phyloP scores from a whole-genome alignment of 306 rosid genomes.

The Alnus rubra region DNA sequence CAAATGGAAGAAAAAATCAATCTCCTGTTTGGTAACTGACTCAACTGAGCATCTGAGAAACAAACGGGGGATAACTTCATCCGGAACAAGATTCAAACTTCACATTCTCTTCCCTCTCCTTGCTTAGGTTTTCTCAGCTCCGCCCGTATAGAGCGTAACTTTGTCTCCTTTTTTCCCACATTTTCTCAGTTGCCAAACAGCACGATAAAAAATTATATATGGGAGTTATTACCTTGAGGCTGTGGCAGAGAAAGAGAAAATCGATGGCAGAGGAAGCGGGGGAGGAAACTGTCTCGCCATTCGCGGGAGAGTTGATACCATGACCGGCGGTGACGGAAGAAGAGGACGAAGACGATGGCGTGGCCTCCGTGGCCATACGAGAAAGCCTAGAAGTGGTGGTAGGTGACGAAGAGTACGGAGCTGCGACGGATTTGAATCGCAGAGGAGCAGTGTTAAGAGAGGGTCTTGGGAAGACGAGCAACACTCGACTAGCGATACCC shows the following conservation, averaged over 20 bases:
- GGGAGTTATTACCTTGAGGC: conserved; percentile 55
- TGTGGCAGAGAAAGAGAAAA: conserved; percentile 81
- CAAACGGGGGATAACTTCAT: neutral
- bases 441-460: conserved; percentile 17
- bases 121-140: neutral
- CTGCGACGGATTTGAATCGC: conserved; percentile 26
- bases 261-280: conserved; percentile 68
- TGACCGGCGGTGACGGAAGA: conserved; percentile 29
- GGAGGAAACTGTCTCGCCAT: conserved; percentile 37
- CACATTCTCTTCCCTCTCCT: neutral
- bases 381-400: conserved; percentile 20
- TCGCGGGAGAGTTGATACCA: conserved; percentile 26
- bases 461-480: conserved; percentile 5
- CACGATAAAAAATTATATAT: neutral
- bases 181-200: conserved; percentile 22
- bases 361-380: conserved; percentile 47
- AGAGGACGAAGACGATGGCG: conserved; percentile 28
- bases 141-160: neutral
- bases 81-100: neutral
- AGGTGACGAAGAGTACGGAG: conserved; percentile 1
- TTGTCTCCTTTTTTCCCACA: neutral
- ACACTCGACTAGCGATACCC: conserved; percentile 24
- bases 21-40: neutral
- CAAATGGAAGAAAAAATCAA: neutral
- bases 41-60: neutral